These are phyloP conservation scores for Fusarium tuaranense DNA, from an alignment of 2,329 filamentous ascomycete genomes.

Conservation along the genomic window DNA sequence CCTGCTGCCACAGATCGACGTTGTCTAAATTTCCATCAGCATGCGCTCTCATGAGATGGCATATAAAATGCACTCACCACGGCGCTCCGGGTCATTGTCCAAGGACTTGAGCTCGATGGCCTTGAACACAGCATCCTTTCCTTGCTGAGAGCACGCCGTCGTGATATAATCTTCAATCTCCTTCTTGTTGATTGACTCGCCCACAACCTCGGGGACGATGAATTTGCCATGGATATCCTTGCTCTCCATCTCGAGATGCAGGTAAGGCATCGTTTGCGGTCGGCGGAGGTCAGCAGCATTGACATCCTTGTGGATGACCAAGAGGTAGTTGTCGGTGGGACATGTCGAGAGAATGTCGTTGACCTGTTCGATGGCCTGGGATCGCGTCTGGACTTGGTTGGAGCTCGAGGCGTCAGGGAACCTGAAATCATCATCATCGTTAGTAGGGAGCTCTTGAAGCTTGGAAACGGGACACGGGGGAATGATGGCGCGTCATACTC, in stretches of 20 bases:
- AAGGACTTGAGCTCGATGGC: constrained; percentile 57
- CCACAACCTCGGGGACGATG: constrained; percentile 69
- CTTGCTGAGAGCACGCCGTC: constrained; percentile 57
- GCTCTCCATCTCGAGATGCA: constrained; percentile 56
- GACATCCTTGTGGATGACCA: constrained; percentile 82
- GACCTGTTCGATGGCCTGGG: constrained; percentile 56
- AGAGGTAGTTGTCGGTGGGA: constrained; percentile 79
- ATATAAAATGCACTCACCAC: constrained; percentile 54
- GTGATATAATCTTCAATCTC: constrained; percentile 59
- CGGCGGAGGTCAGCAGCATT: constrained; percentile 75
- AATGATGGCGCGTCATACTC: constrained; percentile 67
- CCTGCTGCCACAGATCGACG: constrained; percentile 17
- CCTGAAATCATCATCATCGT: constrained; percentile 38
- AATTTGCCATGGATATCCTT: constrained; percentile 54
- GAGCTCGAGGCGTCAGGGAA: constrained; percentile 50
- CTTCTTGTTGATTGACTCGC: constrained; percentile 56
- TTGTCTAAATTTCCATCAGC: constrained; percentile 23
- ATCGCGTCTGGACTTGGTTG: constrained; percentile 63
- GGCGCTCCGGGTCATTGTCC: constrained; percentile 56
- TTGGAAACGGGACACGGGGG: constrained; percentile 16
- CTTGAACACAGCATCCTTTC: constrained; percentile 56
- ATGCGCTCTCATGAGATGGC: neutral
- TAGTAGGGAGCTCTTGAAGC: constrained; percentile 39
- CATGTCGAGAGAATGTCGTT: constrained; percentile 72
- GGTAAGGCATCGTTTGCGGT: constrained; percentile 63